Conservation (phyloP, 805 yeast species). For the Hanseniaspora singularis region DNA sequence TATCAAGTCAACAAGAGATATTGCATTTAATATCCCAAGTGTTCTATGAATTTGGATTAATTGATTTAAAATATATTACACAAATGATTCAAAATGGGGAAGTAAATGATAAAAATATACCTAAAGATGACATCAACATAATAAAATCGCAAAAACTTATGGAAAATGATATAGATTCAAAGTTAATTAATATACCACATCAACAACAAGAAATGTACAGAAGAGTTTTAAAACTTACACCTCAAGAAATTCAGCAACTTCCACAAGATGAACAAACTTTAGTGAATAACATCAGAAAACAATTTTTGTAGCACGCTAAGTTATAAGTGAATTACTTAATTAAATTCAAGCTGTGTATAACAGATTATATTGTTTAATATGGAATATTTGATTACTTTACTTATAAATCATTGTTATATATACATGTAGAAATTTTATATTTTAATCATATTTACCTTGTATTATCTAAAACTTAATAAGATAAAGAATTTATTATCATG, state of each 20-base stretch:
- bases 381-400: too few species aligned
- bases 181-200: background rate
- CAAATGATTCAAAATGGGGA: slow-evolving; percentile 7
- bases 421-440: too few species aligned
- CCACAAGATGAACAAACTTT: slow-evolving; percentile 6
- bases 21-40: slow-evolving; percentile 66
- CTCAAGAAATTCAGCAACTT: slow-evolving; percentile 3
- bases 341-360: too few species aligned
- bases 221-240: background rate
- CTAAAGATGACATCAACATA: too few species aligned
- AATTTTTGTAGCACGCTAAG: background rate
- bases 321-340: too few species aligned
- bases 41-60: slow-evolving; percentile 61
- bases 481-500: too few species aligned
- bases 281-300: slow-evolving; percentile 2
- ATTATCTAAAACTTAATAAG: too few species aligned
- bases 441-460: too few species aligned
- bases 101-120: background rate
- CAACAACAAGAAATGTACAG: slow-evolving; percentile 2
- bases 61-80: slow-evolving; percentile 21
- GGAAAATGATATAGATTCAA: background rate
- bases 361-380: too few species aligned
- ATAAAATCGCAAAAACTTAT: background rate
- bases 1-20: slow-evolving; percentile 41
- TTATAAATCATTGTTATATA: too few species aligned